A percentile compares a stretch with the other conserved stretches of the same genome.
Evolutionary conservation across 257 asterid species (phyloP).

Genomic region (Phtheirospermum japonicum): DNA sequence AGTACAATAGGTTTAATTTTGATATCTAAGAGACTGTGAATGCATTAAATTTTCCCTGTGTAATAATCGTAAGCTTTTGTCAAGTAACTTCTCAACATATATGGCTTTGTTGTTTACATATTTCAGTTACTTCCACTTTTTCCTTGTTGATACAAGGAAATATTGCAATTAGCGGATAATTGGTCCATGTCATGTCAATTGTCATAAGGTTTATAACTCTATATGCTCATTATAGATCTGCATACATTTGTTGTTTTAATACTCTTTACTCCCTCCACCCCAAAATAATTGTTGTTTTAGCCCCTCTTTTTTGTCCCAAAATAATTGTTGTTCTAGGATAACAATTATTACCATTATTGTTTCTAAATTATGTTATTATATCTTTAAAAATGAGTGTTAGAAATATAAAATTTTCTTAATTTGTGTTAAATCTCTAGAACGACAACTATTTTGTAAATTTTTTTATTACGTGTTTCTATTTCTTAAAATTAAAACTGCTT

Average conservation of each 20-base stretch:
- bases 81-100: background rate
- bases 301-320: no score
- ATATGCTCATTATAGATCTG: background rate
- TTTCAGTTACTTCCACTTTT: constrained; percentile 9
- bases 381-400: no score
- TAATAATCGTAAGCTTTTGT: background rate
- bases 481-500: background rate
- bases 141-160: constrained; percentile 1
- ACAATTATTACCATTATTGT: no score
- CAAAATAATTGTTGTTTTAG: no score
- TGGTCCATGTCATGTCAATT: constrained; percentile 10
- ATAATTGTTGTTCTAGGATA: no score
- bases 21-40: background rate
- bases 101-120: constrained; percentile 10
- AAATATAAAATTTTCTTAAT: no score
- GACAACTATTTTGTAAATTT: background rate
- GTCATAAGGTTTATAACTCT: constrained; percentile 5
- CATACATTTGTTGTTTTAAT: constrained; percentile 2
- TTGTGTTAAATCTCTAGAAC: no score
- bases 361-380: no score
- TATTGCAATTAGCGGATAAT: background rate
- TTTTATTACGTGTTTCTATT: constrained; percentile 4
- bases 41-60: constrained; percentile 14
- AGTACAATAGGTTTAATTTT: constrained; percentile 2
- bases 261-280: background rate